These are phyloP conservation scores for Sugiyamaella mastotermitis DNA, from an alignment of 805 yeast genomes.

Conservation along the genomic window DNA sequence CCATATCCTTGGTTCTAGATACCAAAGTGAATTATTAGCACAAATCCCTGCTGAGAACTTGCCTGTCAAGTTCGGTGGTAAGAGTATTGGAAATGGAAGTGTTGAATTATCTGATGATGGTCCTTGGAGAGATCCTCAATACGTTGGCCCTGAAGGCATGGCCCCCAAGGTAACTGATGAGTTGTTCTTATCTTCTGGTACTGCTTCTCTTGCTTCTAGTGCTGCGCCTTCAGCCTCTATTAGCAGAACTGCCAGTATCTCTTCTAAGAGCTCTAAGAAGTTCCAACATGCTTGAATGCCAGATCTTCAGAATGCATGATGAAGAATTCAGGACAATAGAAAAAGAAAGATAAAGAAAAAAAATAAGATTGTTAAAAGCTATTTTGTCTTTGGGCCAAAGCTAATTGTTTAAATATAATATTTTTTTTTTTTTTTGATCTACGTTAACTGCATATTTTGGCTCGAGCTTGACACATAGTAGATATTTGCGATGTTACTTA, in stretches of 20 bases:
- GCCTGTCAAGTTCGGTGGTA: conserved; percentile 88
- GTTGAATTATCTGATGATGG: conserved; percentile 85
- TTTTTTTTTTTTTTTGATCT: too few relatives aligned
- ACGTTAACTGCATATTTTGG: too few relatives aligned
- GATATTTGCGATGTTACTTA: too few relatives aligned
- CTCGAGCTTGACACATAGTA: too few relatives aligned
- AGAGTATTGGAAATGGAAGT: conserved; percentile 63
- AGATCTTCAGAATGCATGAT: too few relatives aligned
- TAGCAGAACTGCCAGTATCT: conserved; percentile 1
- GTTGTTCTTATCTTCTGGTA: conserved; percentile 1
- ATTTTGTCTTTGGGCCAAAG: too few relatives aligned
- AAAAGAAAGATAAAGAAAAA: too few relatives aligned
- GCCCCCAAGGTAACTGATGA: conserved; percentile 46
- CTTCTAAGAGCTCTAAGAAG: conserved; percentile 1
- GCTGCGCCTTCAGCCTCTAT: not conserved
- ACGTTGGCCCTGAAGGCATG: conserved; percentile 91
- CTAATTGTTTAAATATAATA: too few relatives aligned
- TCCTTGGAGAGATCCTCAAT: conserved; percentile 92
- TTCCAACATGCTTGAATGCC: too few relatives aligned
- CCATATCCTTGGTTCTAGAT: conserved; percentile 74
- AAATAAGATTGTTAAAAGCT: too few relatives aligned
- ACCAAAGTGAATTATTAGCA: conserved; percentile 74
- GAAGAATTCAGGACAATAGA: too few relatives aligned
- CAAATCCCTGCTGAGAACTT: conserved; percentile 93
- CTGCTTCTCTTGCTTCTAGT: not conserved